Percentiles rank a stretch among this genome's conserved stretches.
These are phyloP conservation scores for Sonneratia caseolaris DNA, from an alignment of 345 rosid species.

Conservation along the genomic window DNA sequence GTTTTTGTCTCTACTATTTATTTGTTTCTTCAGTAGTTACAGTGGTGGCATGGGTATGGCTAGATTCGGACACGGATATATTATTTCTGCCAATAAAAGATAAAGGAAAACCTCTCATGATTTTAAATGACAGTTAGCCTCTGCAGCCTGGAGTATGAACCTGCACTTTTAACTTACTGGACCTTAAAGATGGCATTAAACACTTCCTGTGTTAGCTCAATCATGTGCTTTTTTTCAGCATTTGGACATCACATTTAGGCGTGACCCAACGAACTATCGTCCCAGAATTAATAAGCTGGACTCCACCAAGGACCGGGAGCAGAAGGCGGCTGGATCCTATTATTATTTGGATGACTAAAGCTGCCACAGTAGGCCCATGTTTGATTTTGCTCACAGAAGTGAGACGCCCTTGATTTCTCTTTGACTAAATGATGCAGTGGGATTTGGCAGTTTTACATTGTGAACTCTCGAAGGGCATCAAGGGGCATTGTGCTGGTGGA, in stretches of 20 bases:
- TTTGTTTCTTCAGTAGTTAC: neutral
- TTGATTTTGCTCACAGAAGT: neutral
- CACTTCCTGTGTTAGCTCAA: neutral
- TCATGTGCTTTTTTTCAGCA: slow-evolving; percentile 37
- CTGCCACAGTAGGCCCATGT: slow-evolving; percentile 13
- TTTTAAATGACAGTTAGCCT: neutral
- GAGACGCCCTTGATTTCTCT: neutral
- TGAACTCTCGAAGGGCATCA: neutral
- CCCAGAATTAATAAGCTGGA: slow-evolving; percentile 95
- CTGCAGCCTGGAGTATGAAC: neutral
- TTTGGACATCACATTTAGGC: slow-evolving; percentile 82
- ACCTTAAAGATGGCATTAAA: neutral
- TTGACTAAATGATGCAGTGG: neutral
- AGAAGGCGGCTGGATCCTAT: slow-evolving; percentile 88
- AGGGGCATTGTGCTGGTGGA: neutral
- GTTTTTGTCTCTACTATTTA: slow-evolving; percentile 15
- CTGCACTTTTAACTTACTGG: neutral
- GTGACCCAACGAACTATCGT: slow-evolving; percentile 87
- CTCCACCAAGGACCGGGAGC: slow-evolving; percentile 94
- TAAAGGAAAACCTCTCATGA: neutral
- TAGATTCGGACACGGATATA: neutral
- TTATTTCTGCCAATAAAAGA: neutral
- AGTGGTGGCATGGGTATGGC: neutral
- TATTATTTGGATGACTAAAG: slow-evolving; percentile 76
- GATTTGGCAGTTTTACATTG: neutral